Evolutionary conservation across 176 grass and related monocot genomes (phyloP).

Genomic region (Bothriochloa decipiens): DNA sequence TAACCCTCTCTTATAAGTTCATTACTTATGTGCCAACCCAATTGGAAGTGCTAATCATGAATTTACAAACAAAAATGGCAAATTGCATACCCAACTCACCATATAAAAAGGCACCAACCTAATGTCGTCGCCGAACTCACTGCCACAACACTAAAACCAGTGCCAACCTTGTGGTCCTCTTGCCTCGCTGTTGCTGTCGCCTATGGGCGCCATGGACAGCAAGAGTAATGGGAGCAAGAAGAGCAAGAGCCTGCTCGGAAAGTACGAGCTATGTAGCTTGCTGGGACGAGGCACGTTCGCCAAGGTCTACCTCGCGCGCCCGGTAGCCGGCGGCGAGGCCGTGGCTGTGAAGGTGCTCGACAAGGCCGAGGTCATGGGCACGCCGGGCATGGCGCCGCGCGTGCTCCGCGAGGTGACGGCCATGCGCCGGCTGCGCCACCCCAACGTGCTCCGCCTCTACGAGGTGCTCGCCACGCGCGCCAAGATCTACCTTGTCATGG

Average conservation of each 20-base stretch:
- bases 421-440: constrained; percentile 85
- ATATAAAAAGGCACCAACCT: too few relatives aligned
- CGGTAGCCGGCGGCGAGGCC: constrained; percentile 45
- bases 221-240: background rate
- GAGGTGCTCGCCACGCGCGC: constrained; percentile 78
- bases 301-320: constrained; percentile 78
- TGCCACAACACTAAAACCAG: background rate
- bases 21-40: too few relatives aligned
- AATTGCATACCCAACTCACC: too few relatives aligned
- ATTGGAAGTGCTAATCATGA: too few relatives aligned
- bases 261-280: constrained; percentile 69
- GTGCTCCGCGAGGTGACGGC: constrained; percentile 63
- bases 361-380: constrained; percentile 49
- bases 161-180: constrained; percentile 20
- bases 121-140: background rate
- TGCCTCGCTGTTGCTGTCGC: constrained; percentile 5
- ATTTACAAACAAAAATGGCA: too few relatives aligned
- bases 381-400: constrained; percentile 50
- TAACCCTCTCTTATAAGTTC: too few relatives aligned
- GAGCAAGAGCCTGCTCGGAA: constrained; percentile 57
- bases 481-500: constrained; percentile 76
- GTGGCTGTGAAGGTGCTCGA: constrained; percentile 87
- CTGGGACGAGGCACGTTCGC: constrained; percentile 88
- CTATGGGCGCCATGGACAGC: constrained; percentile 26
- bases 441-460: constrained; percentile 69